A percentile compares a stretch with the other conserved stretches of the same genome.
These are phyloP conservation scores for Xylariaceae sp. DNA, from an alignment of 2,329 filamentous ascomycete species.

Conservation along the genomic window DNA sequence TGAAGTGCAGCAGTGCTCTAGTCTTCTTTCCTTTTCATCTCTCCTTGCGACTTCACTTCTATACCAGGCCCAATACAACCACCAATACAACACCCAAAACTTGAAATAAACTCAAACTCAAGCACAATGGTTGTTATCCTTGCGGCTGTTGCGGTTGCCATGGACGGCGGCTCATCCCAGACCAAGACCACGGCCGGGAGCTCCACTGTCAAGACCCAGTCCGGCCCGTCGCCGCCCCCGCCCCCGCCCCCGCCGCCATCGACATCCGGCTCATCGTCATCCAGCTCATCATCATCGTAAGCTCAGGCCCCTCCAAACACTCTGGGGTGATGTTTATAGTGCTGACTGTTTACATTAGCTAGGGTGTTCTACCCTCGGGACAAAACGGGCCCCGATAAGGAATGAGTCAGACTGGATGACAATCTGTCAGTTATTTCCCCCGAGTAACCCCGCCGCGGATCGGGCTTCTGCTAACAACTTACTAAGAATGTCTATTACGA, in stretches of 20 bases:
- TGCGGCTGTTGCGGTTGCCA: conserved; percentile 15
- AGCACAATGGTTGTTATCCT: conserved; percentile 17
- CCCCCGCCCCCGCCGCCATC: conserved; percentile 5
- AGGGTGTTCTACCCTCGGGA: background rate
- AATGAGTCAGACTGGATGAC: background rate
- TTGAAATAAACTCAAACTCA: background rate
- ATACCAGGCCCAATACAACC: background rate
- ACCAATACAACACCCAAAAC: no score
- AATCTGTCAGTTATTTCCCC: background rate
- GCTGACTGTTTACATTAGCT: conserved; percentile 2
- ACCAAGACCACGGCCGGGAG: conserved; percentile 9
- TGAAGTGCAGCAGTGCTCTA: background rate
- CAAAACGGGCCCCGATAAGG: background rate
- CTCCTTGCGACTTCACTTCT: background rate
- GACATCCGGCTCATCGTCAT: background rate
- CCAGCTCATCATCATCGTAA: background rate
- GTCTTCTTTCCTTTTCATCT: background rate
- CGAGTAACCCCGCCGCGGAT: no score
- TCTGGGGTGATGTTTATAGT: background rate
- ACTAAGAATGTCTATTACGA: no score
- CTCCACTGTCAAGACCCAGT: conserved; percentile 8
- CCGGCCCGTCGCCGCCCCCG: conserved; percentile 6
- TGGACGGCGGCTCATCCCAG: conserved; percentile 5
- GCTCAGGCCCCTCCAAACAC: background rate
- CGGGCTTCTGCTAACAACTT: no score